Evolutionary conservation across 179 eudicot species (phyloP).

Genomic region (Silene vulgaris): DNA sequence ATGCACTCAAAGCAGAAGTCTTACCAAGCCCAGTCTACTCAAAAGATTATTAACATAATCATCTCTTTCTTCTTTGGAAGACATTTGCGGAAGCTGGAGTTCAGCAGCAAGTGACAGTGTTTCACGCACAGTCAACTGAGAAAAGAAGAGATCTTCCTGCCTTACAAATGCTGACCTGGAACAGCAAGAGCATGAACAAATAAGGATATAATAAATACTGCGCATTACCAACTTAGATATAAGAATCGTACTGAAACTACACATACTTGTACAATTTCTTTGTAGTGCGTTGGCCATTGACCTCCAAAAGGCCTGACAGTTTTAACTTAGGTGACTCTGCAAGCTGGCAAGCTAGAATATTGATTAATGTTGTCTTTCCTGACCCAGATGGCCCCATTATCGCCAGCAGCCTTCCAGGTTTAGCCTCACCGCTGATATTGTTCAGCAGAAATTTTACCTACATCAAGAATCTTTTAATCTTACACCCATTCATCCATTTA

Average conservation of each 20-base stretch:
- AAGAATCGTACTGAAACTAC: background rate
- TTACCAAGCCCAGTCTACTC: conserved; percentile 85
- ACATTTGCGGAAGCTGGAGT: conserved; percentile 75
- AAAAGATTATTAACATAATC: conserved; percentile 75
- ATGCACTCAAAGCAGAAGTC: conserved; percentile 22
- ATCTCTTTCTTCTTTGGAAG: conserved; percentile 68
- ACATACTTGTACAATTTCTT: conserved; percentile 65
- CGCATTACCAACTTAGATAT: background rate
- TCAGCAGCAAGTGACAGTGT: conserved; percentile 91
- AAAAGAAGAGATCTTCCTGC: conserved; percentile 96
- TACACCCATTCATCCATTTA: background rate
- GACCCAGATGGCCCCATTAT: conserved; percentile 99
- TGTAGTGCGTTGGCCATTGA: conserved; percentile 63
- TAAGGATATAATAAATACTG: background rate
- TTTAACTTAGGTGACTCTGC: conserved; percentile 67
- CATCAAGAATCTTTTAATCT: background rate
- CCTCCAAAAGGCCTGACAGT: conserved; percentile 83
- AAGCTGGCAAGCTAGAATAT: conserved; percentile 79
- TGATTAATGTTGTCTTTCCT: conserved; percentile 94
- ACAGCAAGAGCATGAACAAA: conserved; percentile 13
- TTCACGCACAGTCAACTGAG: conserved; percentile 96
- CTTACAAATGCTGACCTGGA: conserved; percentile 84
- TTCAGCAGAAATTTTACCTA: conserved; percentile 70
- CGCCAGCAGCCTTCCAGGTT: conserved; percentile 85
- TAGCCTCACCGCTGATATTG: conserved; percentile 80